These are phyloP conservation scores for Zygotorulaspora sp. DNA, from an alignment of 805 yeast genomes.

Conservation along the genomic window DNA sequence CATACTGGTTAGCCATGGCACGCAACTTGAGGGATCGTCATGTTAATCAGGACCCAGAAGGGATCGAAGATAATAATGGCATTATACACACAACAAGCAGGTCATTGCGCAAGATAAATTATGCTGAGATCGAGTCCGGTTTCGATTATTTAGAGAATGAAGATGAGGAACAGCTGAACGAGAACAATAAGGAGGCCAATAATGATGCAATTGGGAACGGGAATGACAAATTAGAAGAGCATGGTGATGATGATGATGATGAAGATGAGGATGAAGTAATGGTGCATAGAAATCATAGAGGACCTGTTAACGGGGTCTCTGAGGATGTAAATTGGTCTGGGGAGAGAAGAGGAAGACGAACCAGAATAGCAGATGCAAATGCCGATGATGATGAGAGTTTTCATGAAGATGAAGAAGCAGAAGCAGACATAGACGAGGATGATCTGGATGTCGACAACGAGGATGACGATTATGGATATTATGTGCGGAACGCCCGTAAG, in stretches of 20 bases:
- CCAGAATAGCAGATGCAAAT: constrained; percentile 11
- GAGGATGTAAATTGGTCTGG: neutral
- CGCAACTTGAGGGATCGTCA: constrained; percentile 14
- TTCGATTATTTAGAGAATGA: constrained; percentile 31
- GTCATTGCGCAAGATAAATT: constrained; percentile 35
- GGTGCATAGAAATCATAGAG: constrained; percentile 7
- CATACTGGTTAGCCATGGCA: constrained; percentile 16
- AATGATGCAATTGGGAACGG: constrained; percentile 7
- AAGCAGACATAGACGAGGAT: constrained; percentile 34
- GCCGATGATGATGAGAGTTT: constrained; percentile 35
- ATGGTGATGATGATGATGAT: constrained; percentile 12
- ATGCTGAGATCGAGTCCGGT: constrained; percentile 36
- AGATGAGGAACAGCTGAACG: constrained; percentile 12
- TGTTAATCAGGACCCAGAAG: constrained; percentile 13
- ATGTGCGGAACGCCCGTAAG: constrained; percentile 9
- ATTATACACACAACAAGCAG: constrained; percentile 32
- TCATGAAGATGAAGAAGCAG: constrained; percentile 33
- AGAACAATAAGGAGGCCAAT: constrained; percentile 7
- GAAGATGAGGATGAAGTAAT: constrained; percentile 18
- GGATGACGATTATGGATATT: constrained; percentile 25
- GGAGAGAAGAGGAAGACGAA: constrained; percentile 9
- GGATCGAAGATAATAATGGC: constrained; percentile 29
- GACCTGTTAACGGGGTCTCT: constrained; percentile 15
- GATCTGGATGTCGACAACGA: constrained; percentile 41
- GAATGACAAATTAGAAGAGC: constrained; percentile 8